Conservation (phyloP, 306 rosid genomes). For the Rosa rugosa region DNA sequence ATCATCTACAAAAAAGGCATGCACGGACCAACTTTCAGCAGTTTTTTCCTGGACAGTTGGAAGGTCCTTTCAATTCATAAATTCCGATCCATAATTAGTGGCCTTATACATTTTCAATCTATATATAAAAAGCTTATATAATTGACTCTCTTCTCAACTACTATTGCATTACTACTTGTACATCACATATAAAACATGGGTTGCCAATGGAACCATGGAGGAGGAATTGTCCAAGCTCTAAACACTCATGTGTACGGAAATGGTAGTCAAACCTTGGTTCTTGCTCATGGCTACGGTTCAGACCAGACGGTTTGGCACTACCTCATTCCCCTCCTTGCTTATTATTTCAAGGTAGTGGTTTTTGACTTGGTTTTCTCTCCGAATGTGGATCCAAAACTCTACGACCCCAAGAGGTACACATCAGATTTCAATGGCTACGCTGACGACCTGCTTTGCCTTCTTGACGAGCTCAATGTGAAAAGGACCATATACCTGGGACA, state of each 20-base stretch:
- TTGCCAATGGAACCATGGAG: constrained; percentile 23
- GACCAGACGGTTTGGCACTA: constrained; percentile 42
- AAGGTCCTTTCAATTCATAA: neutral
- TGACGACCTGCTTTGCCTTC: constrained; percentile 47
- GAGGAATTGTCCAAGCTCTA: constrained; percentile 37
- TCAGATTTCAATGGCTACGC: constrained; percentile 46
- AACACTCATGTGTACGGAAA: constrained; percentile 51
- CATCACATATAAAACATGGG: constrained; percentile 20
- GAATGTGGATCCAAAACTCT: constrained; percentile 27
- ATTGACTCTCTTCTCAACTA: too few relatives aligned
- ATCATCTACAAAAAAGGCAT: too few relatives aligned
- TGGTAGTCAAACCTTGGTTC: constrained; percentile 44
- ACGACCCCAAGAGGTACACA: constrained; percentile 32
- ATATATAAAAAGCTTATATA: too few relatives aligned
- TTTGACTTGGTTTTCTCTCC: constrained; percentile 54
- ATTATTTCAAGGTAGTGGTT: constrained; percentile 53
- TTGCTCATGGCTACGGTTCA: constrained; percentile 51
- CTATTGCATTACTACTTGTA: too few relatives aligned
- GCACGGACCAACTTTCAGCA: neutral
- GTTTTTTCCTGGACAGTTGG: neutral
- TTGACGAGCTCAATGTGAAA: constrained; percentile 45
- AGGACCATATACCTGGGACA: constrained; percentile 43
- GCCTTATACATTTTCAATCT: too few relatives aligned
- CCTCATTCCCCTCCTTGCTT: constrained; percentile 47
- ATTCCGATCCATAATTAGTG: too few relatives aligned